Conservation (phyloP, 2,329 filamentous ascomycete genomes). For the Epichloe glyceriae region DNA sequence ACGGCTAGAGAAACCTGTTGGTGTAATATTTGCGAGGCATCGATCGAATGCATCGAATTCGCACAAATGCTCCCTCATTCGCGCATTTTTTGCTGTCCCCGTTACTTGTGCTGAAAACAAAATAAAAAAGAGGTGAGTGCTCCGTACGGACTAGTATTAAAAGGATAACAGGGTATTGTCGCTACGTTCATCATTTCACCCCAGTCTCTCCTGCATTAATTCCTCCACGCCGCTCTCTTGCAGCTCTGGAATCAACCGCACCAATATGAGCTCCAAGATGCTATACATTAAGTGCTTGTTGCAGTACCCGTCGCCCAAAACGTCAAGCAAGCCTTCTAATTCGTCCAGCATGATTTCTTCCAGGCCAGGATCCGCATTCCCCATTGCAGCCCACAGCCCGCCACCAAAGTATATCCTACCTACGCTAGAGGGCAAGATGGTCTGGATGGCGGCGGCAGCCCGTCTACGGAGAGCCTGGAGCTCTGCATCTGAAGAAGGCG, state of each 20-base stretch:
- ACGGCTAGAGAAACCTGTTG: neutral
- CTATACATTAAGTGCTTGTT: slow-evolving; percentile 87
- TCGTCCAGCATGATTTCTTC: slow-evolving; percentile 35
- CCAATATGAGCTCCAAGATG: slow-evolving; percentile 68
- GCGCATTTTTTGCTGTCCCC: neutral
- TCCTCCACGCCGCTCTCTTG: slow-evolving; percentile 57
- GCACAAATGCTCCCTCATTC: neutral
- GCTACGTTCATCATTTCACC: slow-evolving; percentile 4
- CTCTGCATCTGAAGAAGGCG: slow-evolving; percentile 47
- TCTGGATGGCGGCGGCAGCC: slow-evolving; percentile 49
- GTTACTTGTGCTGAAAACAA: neutral
- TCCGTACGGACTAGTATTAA: neutral
- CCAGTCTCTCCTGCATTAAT: slow-evolving; percentile 60
- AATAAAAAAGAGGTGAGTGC: neutral
- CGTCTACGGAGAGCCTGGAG: slow-evolving; percentile 49
- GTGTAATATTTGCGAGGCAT: neutral
- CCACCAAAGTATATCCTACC: slow-evolving; percentile 38
- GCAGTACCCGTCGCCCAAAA: slow-evolving; percentile 72
- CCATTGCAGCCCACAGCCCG: slow-evolving; percentile 17
- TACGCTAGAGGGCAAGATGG: slow-evolving; percentile 32
- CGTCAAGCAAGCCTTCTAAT: slow-evolving; percentile 54
- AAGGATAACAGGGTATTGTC: neutral
- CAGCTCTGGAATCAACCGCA: slow-evolving; percentile 74
- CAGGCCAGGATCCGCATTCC: slow-evolving; percentile 17
- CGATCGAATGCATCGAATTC: neutral